phyloP scores from a whole-genome alignment of 768 basidiomycete species.

The Coprinopsis sp. region DNA sequence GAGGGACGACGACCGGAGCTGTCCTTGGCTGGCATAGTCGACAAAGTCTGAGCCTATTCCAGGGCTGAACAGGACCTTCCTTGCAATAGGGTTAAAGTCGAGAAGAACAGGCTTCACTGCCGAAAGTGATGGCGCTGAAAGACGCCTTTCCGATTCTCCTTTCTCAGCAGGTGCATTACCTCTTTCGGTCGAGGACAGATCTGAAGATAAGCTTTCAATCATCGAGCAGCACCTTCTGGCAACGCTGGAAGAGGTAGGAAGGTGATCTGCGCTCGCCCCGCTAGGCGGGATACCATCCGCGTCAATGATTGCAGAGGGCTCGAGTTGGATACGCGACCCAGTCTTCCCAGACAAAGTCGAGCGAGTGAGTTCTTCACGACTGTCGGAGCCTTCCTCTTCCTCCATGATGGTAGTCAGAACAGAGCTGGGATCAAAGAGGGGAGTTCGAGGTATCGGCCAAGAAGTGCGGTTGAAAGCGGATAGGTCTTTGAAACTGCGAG shows the following conservation, averaged over 20 bases:
- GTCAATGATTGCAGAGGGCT: slow-evolving; percentile 1
- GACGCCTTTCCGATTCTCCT: no score
- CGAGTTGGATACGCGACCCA: neutral
- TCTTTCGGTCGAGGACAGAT: no score
- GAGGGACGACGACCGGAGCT: no score
- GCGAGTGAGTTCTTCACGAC: neutral
- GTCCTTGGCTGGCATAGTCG: no score
- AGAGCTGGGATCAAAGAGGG: slow-evolving; percentile 3
- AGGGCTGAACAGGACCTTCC: no score
- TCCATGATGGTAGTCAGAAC: slow-evolving; percentile 4
- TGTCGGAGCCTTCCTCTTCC: slow-evolving; percentile 4
- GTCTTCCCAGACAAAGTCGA: neutral
- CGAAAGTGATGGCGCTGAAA: no score
- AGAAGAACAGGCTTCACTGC: no score
- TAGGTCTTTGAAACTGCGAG: neutral
- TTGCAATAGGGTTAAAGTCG: no score
- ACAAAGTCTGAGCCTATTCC: no score
- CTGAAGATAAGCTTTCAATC: no score
- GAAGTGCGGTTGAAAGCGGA: neutral
- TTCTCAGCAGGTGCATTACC: no score
- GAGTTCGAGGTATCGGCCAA: neutral
- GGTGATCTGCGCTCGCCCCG: neutral
- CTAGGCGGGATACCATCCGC: neutral
- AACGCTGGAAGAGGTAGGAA: neutral
- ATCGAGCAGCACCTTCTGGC: slow-evolving; percentile 7